phyloP scores from a whole-genome alignment of 768 basidiomycete species.

The Leccinellum luteum region DNA sequence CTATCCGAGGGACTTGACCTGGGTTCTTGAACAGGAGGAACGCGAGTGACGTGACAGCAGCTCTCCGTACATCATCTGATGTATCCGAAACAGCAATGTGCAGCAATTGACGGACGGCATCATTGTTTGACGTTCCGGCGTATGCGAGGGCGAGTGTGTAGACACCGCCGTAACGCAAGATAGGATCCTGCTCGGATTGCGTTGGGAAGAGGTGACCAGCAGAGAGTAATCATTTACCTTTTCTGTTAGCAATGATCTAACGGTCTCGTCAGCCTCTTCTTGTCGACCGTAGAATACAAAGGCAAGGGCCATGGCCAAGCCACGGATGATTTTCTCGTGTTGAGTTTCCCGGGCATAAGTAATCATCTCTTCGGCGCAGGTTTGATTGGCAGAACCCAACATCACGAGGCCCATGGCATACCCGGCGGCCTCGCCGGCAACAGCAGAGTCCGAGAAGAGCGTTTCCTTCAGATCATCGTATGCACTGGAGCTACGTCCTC shows the following conservation, averaged over 20 bases:
- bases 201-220: not conserved
- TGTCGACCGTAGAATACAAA: conserved; percentile 92
- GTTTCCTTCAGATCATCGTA: conserved; percentile 90
- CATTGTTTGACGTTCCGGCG: conserved; percentile 93
- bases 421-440: conserved; percentile 93
- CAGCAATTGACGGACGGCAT: conserved; percentile 84
- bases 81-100: conserved; percentile 99
- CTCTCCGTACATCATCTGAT: conserved; percentile 94
- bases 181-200: conserved; percentile 69
- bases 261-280: conserved; percentile 86
- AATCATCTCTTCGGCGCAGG: conserved; percentile 89
- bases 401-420: conserved; percentile 98
- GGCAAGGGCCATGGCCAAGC: conserved; percentile 87
- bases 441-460: conserved; percentile 91
- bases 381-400: conserved; percentile 86
- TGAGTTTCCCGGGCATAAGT: conserved; percentile 96
- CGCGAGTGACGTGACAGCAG: conserved; percentile 93
- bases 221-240: conserved; percentile 54
- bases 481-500: conserved; percentile 81
- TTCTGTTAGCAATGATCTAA: conserved; percentile 75
- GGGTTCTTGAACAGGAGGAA: conserved; percentile 98
- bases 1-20: conserved; percentile 91
- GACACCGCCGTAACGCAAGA: conserved; percentile 95
- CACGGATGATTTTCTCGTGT: conserved; percentile 98
- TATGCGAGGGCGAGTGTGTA: conserved; percentile 96